Evolutionary conservation across 345 rosid genomes (phyloP).

Genomic region (Bruguiera sexangula): DNA sequence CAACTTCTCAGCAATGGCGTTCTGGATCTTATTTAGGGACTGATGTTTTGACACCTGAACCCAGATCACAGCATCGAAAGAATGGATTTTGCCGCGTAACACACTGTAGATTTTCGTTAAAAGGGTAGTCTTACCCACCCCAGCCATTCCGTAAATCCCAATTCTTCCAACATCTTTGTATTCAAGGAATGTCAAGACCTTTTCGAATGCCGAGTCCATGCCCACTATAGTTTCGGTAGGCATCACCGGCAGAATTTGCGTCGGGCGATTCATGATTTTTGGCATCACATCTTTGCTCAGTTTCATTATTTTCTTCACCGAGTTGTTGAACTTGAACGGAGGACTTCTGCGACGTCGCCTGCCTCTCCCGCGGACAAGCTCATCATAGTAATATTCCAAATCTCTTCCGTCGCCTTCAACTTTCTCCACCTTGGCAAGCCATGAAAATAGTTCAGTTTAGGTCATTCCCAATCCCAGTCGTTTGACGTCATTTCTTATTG

Average conservation of each 20-base stretch:
- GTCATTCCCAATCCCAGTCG: no score
- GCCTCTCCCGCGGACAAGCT: no score
- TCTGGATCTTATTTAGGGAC: not conserved
- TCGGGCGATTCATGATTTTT: no score
- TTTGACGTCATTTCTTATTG: no score
- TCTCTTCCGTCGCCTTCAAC: no score
- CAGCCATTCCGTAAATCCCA: conserved; percentile 18
- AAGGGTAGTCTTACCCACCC: conserved; percentile 25
- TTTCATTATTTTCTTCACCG: no score
- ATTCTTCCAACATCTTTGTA: not conserved
- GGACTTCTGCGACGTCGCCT: no score
- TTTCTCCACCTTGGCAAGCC: no score
- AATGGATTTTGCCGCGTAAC: not conserved
- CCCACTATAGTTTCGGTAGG: not conserved
- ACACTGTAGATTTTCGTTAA: not conserved
- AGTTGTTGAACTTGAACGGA: no score
- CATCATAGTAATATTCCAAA: no score
- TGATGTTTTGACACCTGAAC: not conserved
- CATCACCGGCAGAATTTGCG: not conserved
- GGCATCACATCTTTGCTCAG: no score
- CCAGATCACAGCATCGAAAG: conserved; percentile 1
- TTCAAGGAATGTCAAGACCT: not conserved
- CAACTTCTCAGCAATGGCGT: not conserved
- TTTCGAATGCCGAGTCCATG: not conserved
- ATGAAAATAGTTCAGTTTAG: no score